Percentiles rank a stretch among this genome's conserved stretches.
phyloP scores from a whole-genome alignment of 345 rosid genomes.

The Gossypium australe region DNA sequence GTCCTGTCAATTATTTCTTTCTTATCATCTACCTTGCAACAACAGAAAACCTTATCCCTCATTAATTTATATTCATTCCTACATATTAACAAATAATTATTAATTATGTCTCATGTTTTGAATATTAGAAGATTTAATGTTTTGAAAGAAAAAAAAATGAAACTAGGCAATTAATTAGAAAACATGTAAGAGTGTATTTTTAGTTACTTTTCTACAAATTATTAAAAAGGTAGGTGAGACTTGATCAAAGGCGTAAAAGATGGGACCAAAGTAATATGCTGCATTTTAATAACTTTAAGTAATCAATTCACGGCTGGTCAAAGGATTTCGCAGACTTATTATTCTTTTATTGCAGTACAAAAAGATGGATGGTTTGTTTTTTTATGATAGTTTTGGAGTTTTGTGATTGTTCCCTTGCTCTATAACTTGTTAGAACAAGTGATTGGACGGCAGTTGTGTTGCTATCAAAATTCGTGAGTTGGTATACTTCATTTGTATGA shows the following conservation, averaged over 20 bases:
- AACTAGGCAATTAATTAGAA: neutral
- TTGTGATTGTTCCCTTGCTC: too few species aligned
- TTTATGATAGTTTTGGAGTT: neutral
- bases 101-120: too few species aligned
- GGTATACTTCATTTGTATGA: too few species aligned
- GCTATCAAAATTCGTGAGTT: too few species aligned
- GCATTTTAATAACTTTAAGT: neutral
- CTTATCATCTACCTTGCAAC: neutral
- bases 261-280: neutral
- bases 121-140: too few species aligned
- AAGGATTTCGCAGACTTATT: neutral
- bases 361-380: too few species aligned
- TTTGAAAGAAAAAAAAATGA: too few species aligned
- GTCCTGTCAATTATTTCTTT: neutral
- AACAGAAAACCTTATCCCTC: neutral
- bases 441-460: too few species aligned
- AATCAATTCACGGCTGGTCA: neutral
- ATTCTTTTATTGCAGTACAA: neutral
- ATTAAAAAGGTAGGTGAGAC: slow-evolving; percentile 8
- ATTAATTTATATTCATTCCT: neutral
- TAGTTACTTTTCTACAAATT: neutral
- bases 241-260: neutral
- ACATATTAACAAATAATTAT: too few species aligned
- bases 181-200: neutral
- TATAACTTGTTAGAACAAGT: too few species aligned